These are phyloP conservation scores for Tilletia horrida DNA, from an alignment of 1,284 basidiomycete genomes.

Conservation along the genomic window DNA sequence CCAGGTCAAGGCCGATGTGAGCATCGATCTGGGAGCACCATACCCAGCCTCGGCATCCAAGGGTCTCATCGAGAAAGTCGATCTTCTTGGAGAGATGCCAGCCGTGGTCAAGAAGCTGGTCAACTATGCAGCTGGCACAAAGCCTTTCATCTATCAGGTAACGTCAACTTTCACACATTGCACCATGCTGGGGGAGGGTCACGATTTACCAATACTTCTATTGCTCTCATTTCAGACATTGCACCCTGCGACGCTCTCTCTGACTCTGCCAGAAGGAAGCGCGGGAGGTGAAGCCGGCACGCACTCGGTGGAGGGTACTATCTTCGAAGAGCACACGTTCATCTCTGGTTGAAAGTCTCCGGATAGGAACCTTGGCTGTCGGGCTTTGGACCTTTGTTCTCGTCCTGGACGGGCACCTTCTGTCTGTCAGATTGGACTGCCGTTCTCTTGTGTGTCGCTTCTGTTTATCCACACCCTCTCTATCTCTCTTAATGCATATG, in stretches of 20 bases:
- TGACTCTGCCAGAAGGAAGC: slow-evolving; percentile 62
- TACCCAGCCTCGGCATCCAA: slow-evolving; percentile 54
- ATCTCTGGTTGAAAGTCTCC: slow-evolving; percentile 57
- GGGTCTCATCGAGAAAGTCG: slow-evolving; percentile 92
- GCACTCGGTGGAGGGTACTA: slow-evolving; percentile 63
- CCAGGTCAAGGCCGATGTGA: slow-evolving; percentile 33
- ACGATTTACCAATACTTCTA: neutral
- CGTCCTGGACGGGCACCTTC: too few species aligned
- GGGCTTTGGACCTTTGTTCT: too few species aligned
- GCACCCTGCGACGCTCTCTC: slow-evolving; percentile 69
- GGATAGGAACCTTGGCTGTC: too few species aligned
- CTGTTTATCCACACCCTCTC: too few species aligned
- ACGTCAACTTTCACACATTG: neutral
- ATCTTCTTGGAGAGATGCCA: slow-evolving; percentile 92
- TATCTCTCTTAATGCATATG: too few species aligned
- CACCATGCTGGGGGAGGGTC: too few species aligned
- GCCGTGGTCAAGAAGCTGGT: slow-evolving; percentile 82
- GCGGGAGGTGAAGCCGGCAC: slow-evolving; percentile 21
- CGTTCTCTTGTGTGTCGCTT: too few species aligned
- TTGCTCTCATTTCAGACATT: slow-evolving; percentile 64
- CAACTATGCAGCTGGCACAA: slow-evolving; percentile 83
- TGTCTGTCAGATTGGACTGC: too few species aligned
- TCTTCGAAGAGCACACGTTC: slow-evolving; percentile 88
- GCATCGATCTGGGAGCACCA: slow-evolving; percentile 44
- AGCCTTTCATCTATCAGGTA: slow-evolving; percentile 89